phyloP scores from a whole-genome alignment of 2,329 filamentous ascomycete species.

The Epichloe amarillans region DNA sequence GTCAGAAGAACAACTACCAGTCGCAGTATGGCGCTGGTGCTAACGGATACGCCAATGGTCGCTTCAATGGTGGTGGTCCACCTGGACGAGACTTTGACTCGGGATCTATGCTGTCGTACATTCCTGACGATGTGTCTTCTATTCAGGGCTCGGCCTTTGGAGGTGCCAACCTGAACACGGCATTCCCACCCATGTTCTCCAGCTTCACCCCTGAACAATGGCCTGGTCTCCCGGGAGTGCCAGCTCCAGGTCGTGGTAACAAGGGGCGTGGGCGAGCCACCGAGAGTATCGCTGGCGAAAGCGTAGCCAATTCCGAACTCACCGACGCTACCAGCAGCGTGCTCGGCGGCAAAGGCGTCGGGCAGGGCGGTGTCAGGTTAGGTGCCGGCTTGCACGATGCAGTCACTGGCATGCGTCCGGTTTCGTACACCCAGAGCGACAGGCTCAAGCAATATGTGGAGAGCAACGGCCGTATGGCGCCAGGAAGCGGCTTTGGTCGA shows the following conservation, averaged over 20 bases:
- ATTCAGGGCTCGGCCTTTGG: conserved; percentile 86
- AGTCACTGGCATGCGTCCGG: conserved; percentile 49
- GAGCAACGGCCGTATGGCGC: conserved; percentile 57
- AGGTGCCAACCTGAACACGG: conserved; percentile 57
- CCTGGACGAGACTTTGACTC: conserved; percentile 52
- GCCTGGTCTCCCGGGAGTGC: conserved; percentile 64
- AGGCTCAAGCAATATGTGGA: conserved; percentile 92
- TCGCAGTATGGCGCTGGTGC: conserved; percentile 49
- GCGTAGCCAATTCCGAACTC: conserved; percentile 78
- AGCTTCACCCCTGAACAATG: conserved; percentile 79
- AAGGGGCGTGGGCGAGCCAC: conserved; percentile 55
- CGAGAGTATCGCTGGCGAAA: conserved; percentile 80
- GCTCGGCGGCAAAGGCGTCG: conserved; percentile 59
- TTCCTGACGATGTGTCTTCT: conserved; percentile 92
- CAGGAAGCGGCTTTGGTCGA: conserved; percentile 55
- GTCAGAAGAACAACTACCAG: conserved; percentile 66
- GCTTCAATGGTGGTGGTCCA: conserved; percentile 26
- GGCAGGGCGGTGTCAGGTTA: conserved; percentile 79
- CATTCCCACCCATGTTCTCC: conserved; percentile 91
- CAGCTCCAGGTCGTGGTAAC: conserved; percentile 45
- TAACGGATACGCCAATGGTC: conserved; percentile 25
- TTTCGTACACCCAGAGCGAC: conserved; percentile 51
- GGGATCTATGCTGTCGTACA: conserved; percentile 85
- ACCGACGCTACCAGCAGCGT: conserved; percentile 73
- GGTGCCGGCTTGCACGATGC: conserved; percentile 63